Evolutionary conservation across 768 basidiomycete species (phyloP).

Genomic region (Paxillus ammoniavirescens): DNA sequence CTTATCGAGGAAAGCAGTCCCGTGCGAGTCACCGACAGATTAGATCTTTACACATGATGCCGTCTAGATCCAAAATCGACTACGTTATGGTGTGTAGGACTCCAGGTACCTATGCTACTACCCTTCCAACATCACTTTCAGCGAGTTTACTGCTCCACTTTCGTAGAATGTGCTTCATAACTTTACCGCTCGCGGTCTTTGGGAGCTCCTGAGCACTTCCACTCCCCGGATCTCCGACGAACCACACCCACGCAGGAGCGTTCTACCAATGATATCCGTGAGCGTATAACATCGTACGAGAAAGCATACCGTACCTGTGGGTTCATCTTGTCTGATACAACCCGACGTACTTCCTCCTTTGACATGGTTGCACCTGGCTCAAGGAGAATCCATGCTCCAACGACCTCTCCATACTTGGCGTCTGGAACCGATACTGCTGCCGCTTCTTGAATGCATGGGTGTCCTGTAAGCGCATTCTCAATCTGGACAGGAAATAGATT

Average conservation of each 20-base stretch:
- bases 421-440: slow-evolving; percentile 75
- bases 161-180: slow-evolving; percentile 78
- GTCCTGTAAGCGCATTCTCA: slow-evolving; percentile 65
- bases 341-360: slow-evolving; percentile 50
- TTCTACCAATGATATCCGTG: slow-evolving; percentile 44
- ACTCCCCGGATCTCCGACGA: slow-evolving; percentile 57
- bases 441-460: slow-evolving; percentile 63
- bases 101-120: neutral
- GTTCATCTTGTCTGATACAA: slow-evolving; percentile 64
- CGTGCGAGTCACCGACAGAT: no score
- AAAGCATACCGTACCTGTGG: slow-evolving; percentile 57
- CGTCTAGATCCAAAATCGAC: no score
- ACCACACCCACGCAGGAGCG: slow-evolving; percentile 82
- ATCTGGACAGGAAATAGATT: slow-evolving; percentile 86
- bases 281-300: neutral
- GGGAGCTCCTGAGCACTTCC: slow-evolving; percentile 58
- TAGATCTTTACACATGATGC: no score
- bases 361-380: slow-evolving; percentile 38
- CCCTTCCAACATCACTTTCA: slow-evolving; percentile 40
- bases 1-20: no score
- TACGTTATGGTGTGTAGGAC: no score
- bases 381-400: slow-evolving; percentile 75
- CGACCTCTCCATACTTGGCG: slow-evolving; percentile 67
- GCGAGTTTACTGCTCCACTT: slow-evolving; percentile 63
- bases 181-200: slow-evolving; percentile 86